Evolutionary conservation across 2,329 filamentous ascomycete genomes (phyloP), one percentile per base, ranked within the genome.

Genomic region (Graphilbum fragrans): DNA sequence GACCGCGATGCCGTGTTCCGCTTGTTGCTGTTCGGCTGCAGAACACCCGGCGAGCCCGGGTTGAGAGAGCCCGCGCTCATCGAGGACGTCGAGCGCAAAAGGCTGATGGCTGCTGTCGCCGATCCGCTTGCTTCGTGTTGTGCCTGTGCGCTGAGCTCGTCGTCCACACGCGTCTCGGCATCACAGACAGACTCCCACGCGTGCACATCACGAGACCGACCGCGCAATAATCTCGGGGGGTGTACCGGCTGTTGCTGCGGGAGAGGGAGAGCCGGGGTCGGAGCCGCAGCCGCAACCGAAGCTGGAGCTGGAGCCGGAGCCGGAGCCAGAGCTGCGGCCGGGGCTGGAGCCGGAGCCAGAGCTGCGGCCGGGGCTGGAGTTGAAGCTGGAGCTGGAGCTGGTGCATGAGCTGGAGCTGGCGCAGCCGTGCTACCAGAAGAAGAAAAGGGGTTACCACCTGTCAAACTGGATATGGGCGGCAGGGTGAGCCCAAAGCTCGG

Each of bases 141-240:
- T 10, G 84, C 83, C 50, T 86, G 82, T n/a, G 75, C 74, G 19
- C 81, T 87, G 42, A 94, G 65, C 49, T 86, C 83, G 53, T 86
- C 58, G 68, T 61, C 85, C 12, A 48, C 37, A 35, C 82, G 79
- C 39, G 74, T 65, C 49, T 92, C 84, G 8, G 80, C 79, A 55
- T 94, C 86, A 53, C 86, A 90, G 63, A 84, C 88, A 43, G 86
- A 86, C 54, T 94, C 86, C 90, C 90, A 95, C 7, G 82, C 84
- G 39, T 87, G 79, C 17, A 87, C 85, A 58, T 95, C 85, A 41
- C 86, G 79, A 43, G 88, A 94, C 43, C 90, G 75, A 41, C 85
- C 85, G 42, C 80, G 77, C 27, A 65, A 63, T 17, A 80, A 63
- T 29, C 67, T 66, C 18, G 72, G 74, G 20, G 56, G 55, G 42